These are phyloP conservation scores for Odontarrhena argentea DNA, from an alignment of 345 rosid genomes.

Conservation along the genomic window DNA sequence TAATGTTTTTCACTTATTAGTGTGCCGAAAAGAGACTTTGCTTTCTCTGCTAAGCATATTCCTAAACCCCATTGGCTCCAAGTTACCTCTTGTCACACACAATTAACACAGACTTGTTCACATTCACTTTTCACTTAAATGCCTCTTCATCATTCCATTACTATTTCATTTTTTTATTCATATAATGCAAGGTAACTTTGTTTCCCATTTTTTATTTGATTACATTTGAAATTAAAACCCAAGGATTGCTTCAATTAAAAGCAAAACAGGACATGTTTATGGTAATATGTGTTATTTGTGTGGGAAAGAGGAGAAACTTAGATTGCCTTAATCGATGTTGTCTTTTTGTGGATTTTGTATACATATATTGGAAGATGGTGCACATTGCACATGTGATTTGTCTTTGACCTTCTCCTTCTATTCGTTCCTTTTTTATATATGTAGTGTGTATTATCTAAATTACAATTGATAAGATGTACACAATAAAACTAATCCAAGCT, in stretches of 20 bases:
- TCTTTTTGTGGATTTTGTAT: conserved; percentile 37
- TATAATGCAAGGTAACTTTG: conserved; percentile 28
- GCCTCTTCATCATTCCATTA: conserved; percentile 35
- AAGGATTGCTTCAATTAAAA: conserved; percentile 40
- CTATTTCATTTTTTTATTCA: background rate
- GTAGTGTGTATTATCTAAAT: background rate
- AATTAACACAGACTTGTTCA: conserved; percentile 35
- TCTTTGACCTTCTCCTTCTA: conserved; percentile 40
- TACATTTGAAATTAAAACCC: conserved; percentile 29
- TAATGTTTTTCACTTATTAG: background rate
- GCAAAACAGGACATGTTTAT: conserved; percentile 42
- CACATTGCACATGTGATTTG: conserved; percentile 43
- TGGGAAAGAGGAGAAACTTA: conserved; percentile 42
- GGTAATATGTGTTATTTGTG: conserved; percentile 38
- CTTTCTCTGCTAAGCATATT: conserved; percentile 36
- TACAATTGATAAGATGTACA: conserved; percentile 3
- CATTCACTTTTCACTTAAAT: conserved; percentile 34
- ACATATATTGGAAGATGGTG: conserved; percentile 35
- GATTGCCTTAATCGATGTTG: conserved; percentile 44
- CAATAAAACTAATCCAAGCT: background rate
- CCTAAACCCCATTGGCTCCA: conserved; percentile 33
- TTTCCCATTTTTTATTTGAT: conserved; percentile 23
- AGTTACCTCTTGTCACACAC: conserved; percentile 40
- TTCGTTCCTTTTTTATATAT: background rate
- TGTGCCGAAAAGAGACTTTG: conserved; percentile 28